A percentile compares a stretch with the other conserved stretches of the same genome.
phyloP scores from a whole-genome alignment of 345 rosid genomes.

The Citrus medica region DNA sequence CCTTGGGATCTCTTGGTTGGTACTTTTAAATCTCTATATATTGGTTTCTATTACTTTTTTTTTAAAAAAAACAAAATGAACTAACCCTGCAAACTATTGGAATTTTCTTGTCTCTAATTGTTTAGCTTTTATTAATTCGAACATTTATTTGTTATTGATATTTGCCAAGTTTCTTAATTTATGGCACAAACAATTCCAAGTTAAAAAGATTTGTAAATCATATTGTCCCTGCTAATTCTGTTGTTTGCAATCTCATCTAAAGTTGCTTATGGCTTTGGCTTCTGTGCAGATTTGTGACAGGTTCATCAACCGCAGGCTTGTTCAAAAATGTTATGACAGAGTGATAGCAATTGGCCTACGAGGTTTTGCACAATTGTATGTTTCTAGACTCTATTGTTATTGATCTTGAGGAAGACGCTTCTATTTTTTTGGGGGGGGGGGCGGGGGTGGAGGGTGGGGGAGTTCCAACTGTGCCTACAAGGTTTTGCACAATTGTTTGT shows the following conservation, averaged over 20 bases:
- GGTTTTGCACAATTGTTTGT: not conserved
- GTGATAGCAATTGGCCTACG: constrained; percentile 28
- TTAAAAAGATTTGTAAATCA: not conserved
- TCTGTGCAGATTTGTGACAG: constrained; percentile 39
- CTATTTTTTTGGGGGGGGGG: rapidly evolving
- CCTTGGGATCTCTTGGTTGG: constrained; percentile 44
- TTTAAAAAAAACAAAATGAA: not conserved
- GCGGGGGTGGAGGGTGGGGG: rapidly evolving
- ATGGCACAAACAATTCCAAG: not conserved
- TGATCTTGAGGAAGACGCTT: too few species aligned
- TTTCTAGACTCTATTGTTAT: not conserved
- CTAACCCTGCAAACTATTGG: not conserved
- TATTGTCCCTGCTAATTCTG: not conserved
- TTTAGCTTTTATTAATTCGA: not conserved
- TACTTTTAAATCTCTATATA: not conserved
- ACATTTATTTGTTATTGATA: not conserved
- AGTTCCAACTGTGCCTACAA: not conserved
- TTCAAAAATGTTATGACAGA: constrained; percentile 30
- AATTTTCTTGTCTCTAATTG: not conserved
- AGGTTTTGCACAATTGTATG: constrained; percentile 39
- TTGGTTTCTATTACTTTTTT: not conserved
- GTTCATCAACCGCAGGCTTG: constrained; percentile 30
- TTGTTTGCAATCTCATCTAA: not conserved
- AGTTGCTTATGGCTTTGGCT: not conserved
- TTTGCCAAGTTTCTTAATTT: not conserved